phyloP scores from a whole-genome alignment of 768 basidiomycete genomes.

The Leccinum pellstonianum region DNA sequence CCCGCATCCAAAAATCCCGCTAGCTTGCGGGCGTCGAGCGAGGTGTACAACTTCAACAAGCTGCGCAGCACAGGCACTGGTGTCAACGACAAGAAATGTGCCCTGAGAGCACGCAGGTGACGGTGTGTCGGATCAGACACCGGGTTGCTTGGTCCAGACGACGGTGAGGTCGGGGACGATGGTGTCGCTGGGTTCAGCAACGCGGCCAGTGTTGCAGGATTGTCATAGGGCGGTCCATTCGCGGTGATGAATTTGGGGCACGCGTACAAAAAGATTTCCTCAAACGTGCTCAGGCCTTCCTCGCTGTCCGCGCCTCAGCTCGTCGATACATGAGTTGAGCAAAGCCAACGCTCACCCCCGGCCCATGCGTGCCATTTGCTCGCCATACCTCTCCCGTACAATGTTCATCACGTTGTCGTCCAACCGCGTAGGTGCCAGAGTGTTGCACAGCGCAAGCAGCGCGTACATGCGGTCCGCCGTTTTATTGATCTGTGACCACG shows the following conservation, averaged over 20 bases:
- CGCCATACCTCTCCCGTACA: slow-evolving; percentile 91
- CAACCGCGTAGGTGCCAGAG: slow-evolving; percentile 86
- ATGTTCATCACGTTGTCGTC: slow-evolving; percentile 94
- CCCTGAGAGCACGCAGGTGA: slow-evolving; percentile 81
- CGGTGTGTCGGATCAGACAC: slow-evolving; percentile 71
- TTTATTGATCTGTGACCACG: slow-evolving; percentile 76
- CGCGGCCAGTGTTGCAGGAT: slow-evolving; percentile 56
- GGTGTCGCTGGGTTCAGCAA: slow-evolving; percentile 42
- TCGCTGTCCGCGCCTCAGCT: slow-evolving; percentile 39
- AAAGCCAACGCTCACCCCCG: slow-evolving; percentile 59
- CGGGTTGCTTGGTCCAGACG: slow-evolving; percentile 19
- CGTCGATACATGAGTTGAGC: neutral
- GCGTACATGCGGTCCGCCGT: slow-evolving; percentile 98
- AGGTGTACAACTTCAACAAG: slow-evolving; percentile 94
- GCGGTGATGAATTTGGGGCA: slow-evolving; percentile 97
- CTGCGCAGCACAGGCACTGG: slow-evolving; percentile 84
- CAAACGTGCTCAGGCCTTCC: slow-evolving; percentile 56
- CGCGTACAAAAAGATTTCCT: slow-evolving; percentile 79
- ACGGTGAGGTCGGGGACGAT: slow-evolving; percentile 30
- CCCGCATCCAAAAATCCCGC: slow-evolving; percentile 78
- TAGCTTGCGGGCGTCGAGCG: slow-evolving; percentile 87
- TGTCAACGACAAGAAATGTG: slow-evolving; percentile 72
- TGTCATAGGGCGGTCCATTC: slow-evolving; percentile 92
- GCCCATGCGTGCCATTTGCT: slow-evolving; percentile 83
- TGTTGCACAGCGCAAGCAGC: slow-evolving; percentile 89